Conservation (phyloP, 352 stramenopile species). For the Phytophthora cajani region DNA sequence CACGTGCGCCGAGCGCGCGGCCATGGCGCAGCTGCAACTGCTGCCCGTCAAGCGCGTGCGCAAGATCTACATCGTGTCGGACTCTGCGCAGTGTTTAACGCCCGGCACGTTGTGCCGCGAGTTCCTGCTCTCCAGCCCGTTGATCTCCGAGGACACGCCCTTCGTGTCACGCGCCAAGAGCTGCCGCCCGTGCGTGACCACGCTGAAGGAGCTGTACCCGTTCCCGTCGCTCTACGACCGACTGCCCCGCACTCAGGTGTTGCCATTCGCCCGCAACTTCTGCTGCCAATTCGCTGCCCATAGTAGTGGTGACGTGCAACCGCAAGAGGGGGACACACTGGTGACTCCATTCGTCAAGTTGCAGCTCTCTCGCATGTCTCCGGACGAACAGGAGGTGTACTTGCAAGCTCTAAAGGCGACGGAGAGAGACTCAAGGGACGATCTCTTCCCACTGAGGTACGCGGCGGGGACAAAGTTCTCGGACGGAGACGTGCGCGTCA, state of each 20-base stretch:
- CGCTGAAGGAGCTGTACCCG: slow-evolving; percentile 80
- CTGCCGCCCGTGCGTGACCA: slow-evolving; percentile 63
- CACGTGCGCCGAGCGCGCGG: slow-evolving; percentile 89
- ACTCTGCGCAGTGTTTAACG: slow-evolving; percentile 79
- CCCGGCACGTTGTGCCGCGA: slow-evolving; percentile 89
- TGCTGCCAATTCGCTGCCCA: slow-evolving; percentile 21
- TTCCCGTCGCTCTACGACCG: slow-evolving; percentile 85
- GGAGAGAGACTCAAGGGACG: slow-evolving; percentile 45
- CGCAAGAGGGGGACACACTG: slow-evolving; percentile 3
- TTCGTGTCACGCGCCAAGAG: slow-evolving; percentile 68
- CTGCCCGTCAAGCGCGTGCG: slow-evolving; percentile 53
- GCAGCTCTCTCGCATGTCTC: slow-evolving; percentile 37
- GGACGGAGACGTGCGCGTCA: slow-evolving; percentile 57
- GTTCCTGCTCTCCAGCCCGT: slow-evolving; percentile 81
- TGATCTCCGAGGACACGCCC: slow-evolving; percentile 56
- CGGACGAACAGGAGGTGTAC: slow-evolving; percentile 46
- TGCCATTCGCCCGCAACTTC: slow-evolving; percentile 49
- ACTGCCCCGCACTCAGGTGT: slow-evolving; percentile 55
- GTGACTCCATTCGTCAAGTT: slow-evolving; percentile 35
- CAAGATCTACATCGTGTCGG: slow-evolving; percentile 87
- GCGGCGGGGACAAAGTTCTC: slow-evolving; percentile 79
- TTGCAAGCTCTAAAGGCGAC: slow-evolving; percentile 46
- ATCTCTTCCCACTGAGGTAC: slow-evolving; percentile 85
- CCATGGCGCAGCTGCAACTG: slow-evolving; percentile 81
- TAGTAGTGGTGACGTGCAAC: neutral